phyloP scores from a whole-genome alignment of 148 eudicot genomes.

The Rhododendron henanense region DNA sequence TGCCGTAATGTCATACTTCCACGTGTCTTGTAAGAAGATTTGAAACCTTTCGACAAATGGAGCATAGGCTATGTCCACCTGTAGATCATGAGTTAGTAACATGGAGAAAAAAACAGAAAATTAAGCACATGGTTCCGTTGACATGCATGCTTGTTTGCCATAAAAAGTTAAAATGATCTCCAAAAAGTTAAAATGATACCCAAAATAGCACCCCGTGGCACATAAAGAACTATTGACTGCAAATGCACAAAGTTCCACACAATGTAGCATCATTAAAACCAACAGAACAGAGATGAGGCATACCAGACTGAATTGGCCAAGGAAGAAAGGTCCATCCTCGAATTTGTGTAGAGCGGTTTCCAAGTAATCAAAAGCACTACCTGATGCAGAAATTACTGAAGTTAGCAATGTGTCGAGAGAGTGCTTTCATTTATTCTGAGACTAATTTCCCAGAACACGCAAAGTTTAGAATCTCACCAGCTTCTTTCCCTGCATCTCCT shows the following conservation, averaged over 20 bases:
- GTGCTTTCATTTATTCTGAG: background rate
- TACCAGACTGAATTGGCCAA: conserved; percentile 83
- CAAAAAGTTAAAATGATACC: background rate
- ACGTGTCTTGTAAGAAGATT: conserved; percentile 51
- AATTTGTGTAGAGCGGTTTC: conserved; percentile 71
- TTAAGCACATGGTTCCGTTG: background rate
- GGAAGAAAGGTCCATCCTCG: conserved; percentile 80
- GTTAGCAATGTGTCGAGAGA: background rate
- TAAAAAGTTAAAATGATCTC: background rate
- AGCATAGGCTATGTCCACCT: conserved; percentile 64
- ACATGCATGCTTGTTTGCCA: background rate
- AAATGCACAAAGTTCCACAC: background rate
- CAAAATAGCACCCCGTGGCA: background rate
- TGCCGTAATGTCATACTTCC: conserved; percentile 53
- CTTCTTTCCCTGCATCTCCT: conserved; percentile 43
- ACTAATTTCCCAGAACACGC: background rate
- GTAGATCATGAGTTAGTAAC: background rate
- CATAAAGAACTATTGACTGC: background rate
- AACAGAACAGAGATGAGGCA: background rate
- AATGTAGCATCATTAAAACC: background rate
- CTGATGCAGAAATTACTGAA: conserved; percentile 27
- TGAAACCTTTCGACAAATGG: conserved; percentile 68
- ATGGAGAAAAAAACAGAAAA: background rate
- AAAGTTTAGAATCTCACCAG: conserved; percentile 29
- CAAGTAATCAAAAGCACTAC: conserved; percentile 55